Evolutionary conservation across 2,329 filamentous ascomycete species (phyloP).

Genomic region (Elsinoe ampelina): DNA sequence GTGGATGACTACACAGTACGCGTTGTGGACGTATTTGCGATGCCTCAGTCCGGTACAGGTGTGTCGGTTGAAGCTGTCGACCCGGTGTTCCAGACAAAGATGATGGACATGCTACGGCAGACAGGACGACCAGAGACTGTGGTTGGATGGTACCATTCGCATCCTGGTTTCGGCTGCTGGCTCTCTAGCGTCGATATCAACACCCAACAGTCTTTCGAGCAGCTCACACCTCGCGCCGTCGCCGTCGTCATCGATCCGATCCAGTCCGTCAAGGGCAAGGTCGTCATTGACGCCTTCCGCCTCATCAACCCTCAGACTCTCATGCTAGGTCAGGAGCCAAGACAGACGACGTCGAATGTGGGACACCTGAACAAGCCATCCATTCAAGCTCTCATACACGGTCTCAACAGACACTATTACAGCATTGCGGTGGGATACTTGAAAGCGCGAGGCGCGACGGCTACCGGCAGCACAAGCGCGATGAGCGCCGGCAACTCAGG

Average conservation of each 20-base stretch:
- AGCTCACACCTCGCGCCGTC: conserved; percentile 90
- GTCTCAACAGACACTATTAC: conserved; percentile 97
- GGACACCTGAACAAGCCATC: conserved; percentile 98
- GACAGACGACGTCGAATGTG: conserved; percentile 94
- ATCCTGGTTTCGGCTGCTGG: conserved; percentile 99
- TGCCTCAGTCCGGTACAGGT: conserved; percentile 97
- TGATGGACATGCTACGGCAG: conserved; percentile 99
- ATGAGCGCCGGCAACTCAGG: conserved; percentile 10
- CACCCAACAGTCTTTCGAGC: conserved; percentile 99
- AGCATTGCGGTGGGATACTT: conserved; percentile 97
- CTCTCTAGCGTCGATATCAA: conserved; percentile 98
- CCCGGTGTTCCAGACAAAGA: conserved; percentile 95
- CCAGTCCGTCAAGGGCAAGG: conserved; percentile 98
- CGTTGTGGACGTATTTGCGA: conserved; percentile 97
- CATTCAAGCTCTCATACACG: conserved; percentile 98
- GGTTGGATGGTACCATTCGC: conserved; percentile 98
- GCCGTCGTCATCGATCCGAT: conserved; percentile 98
- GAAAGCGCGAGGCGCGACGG: conserved; percentile 56
- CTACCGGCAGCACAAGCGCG: conserved; percentile 15
- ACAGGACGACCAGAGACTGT: conserved; percentile 94
- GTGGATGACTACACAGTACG: conserved; percentile 98
- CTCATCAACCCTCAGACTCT: conserved; percentile 96
- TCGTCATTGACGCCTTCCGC: conserved; percentile 97
- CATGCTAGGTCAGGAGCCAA: conserved; percentile 95
- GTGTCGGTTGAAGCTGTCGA: conserved; percentile 98